These are phyloP conservation scores for Polygonum aviculare DNA, from an alignment of 148 eudicot genomes.

Conservation along the genomic window DNA sequence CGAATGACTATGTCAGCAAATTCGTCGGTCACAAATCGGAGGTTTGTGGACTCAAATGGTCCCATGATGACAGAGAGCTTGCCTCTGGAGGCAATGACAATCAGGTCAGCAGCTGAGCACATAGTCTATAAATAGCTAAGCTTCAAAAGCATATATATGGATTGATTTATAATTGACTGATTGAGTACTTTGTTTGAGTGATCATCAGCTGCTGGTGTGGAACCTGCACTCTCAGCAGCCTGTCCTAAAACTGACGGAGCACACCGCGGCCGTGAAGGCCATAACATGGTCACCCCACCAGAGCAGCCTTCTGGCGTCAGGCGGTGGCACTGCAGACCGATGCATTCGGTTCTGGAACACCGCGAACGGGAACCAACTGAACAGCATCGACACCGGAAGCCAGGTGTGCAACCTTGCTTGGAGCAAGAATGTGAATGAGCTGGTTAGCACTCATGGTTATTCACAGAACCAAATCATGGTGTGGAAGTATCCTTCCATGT, in stretches of 20 bases:
- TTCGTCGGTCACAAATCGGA: slow-evolving; percentile 95
- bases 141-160: no score
- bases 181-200: slow-evolving; percentile 10
- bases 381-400: slow-evolving; percentile 84
- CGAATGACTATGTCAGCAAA: slow-evolving; percentile 75
- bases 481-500: slow-evolving; percentile 90
- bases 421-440: slow-evolving; percentile 97
- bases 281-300: slow-evolving; percentile 99
- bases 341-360: slow-evolving; percentile 98
- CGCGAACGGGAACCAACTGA: slow-evolving; percentile 71
- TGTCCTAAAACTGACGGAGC: slow-evolving; percentile 59
- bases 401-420: slow-evolving; percentile 99
- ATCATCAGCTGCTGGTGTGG: slow-evolving; percentile 95
- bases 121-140: no score
- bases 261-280: slow-evolving; percentile 97
- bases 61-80: slow-evolving; percentile 95
- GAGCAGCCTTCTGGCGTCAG: slow-evolving; percentile 76
- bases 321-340: slow-evolving; percentile 97
- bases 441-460: slow-evolving; percentile 99
- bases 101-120: slow-evolving; percentile 4
- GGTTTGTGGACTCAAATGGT: slow-evolving; percentile 98
- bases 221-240: slow-evolving; percentile 87
- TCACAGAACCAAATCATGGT: slow-evolving; percentile 98
- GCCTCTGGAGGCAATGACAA: slow-evolving; percentile 99
- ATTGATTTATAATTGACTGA: no score